phyloP scores from a whole-genome alignment of 495 filamentous ascomycete genomes.

The Rhypophila decipiens region DNA sequence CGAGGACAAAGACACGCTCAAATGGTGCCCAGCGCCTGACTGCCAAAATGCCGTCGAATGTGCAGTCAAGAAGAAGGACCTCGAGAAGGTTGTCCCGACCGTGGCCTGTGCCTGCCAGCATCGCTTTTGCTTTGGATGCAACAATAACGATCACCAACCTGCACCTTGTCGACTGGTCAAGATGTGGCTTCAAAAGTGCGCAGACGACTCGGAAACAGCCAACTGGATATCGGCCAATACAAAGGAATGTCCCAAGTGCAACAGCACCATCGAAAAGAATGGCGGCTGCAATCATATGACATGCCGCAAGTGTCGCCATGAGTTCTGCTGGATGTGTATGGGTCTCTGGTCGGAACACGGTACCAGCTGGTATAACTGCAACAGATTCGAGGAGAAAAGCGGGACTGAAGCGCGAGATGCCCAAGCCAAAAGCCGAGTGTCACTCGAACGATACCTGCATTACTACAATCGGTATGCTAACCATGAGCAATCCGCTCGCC shows the following conservation, averaged over 20 bases:
- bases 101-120: constrained; percentile 79
- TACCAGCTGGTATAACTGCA: constrained; percentile 99
- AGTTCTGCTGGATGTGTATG: constrained; percentile 99
- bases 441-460: constrained; percentile 88
- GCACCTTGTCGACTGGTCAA: constrained; percentile 88
- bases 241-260: constrained; percentile 93
- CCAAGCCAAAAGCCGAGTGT: constrained; percentile 83
- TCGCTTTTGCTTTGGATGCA: constrained; percentile 94
- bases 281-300: constrained; percentile 99
- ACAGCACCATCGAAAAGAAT: constrained; percentile 98
- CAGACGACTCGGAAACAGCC: constrained; percentile 94
- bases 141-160: constrained; percentile 86
- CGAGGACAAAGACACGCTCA: constrained; percentile 88
- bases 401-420: constrained; percentile 82
- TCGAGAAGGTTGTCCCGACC: constrained; percentile 79
- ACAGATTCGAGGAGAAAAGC: constrained; percentile 91
- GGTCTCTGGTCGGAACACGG: constrained; percentile 97
- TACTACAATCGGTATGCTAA: constrained; percentile 99
- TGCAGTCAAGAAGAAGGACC: constrained; percentile 73
- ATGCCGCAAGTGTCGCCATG: constrained; percentile 94
- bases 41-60: constrained; percentile 92
- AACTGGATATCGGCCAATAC: constrained; percentile 99
- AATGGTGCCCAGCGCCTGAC: constrained; percentile 96
- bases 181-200: constrained; percentile 97
- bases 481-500: constrained; percentile 94